These are phyloP conservation scores for Lepidium africanum DNA, from an alignment of 345 rosid species.

Conservation along the genomic window DNA sequence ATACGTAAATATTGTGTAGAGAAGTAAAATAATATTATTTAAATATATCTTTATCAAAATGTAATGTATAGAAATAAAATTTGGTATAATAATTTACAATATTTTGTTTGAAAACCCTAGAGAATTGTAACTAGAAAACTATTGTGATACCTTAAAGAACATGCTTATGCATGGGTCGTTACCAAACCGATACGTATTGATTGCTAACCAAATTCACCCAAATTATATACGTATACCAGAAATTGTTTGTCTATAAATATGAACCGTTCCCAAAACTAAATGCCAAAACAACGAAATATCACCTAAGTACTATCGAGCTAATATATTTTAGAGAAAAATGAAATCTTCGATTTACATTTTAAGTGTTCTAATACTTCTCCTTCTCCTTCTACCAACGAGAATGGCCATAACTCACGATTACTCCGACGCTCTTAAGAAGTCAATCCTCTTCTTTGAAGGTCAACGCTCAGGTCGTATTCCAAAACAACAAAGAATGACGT, in stretches of 20 bases:
- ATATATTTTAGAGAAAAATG: background rate
- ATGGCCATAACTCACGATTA: slow-evolving; percentile 44
- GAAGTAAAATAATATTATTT: background rate
- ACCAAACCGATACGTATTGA: background rate
- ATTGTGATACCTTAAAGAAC: background rate
- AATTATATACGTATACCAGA: background rate
- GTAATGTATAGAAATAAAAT: background rate
- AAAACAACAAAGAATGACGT: slow-evolving; percentile 46
- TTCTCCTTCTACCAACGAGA: background rate
- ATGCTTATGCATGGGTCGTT: background rate
- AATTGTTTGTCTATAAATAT: background rate
- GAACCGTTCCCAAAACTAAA: background rate
- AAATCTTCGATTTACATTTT: background rate
- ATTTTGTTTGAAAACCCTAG: background rate
- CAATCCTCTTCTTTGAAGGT: slow-evolving; percentile 89
- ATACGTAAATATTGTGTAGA: background rate
- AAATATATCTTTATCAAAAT: background rate
- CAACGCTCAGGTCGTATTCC: slow-evolving; percentile 86
- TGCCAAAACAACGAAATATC: background rate
- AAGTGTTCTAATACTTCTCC: background rate
- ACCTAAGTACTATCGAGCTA: background rate
- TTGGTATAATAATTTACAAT: background rate
- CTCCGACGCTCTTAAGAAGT: slow-evolving; percentile 62
- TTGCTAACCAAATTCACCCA: slow-evolving; percentile 5
- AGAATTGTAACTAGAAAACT: background rate